Base-by-base conservation (phyloP, 441 rosid species). In the Cnidoscolus chayamansa region DNA sequence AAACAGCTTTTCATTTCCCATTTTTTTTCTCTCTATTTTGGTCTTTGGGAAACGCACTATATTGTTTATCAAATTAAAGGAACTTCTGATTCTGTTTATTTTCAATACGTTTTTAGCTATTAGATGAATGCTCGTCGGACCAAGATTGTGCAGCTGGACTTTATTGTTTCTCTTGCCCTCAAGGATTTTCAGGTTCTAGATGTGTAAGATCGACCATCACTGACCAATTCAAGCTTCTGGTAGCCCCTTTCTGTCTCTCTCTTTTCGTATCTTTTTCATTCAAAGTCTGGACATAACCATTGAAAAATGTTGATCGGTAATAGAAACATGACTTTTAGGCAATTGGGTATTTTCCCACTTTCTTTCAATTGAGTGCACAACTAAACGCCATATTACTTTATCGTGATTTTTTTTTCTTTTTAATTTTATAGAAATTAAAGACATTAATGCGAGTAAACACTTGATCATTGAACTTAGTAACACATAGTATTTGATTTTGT, bases 161-260 rank as follows among this genome's bases (percentile, higher is more conserved):
- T 12, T 83, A 86, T 67, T 93, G 97, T 71, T 85, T 81, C 67
- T 78, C 85, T 63, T 93, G 95, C 60, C 73, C 68, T 2, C 49
- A 63, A 77, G 94, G 87, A 55, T 68, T 87, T 60, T 74, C 76
- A 40, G 87, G 85, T 51, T 82, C 89, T 8, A 85, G 79, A 84
- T 91, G 98, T 61, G 87, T 87, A 10, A 81, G 97, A 82, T 77
- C 91, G 65, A 49, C 82, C 70, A 56, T 82, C 54, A 82, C 95
- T 11, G 67, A 87, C 80, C 98, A 83, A 47, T 91, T 93, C 83
- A 75, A 86, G 82, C 80, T 86, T 57, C 83, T 85, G 87, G 97
- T 90, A 73, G 10, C 47, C n/a, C 45, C 61, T 10, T n/a, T 20
- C 31, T 12, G 2, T 31, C 11, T 54, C 8, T 60, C 20, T 59